phyloP scores from a whole-genome alignment of 208 protist genomes.

The Sergeia podlipaevii region DNA sequence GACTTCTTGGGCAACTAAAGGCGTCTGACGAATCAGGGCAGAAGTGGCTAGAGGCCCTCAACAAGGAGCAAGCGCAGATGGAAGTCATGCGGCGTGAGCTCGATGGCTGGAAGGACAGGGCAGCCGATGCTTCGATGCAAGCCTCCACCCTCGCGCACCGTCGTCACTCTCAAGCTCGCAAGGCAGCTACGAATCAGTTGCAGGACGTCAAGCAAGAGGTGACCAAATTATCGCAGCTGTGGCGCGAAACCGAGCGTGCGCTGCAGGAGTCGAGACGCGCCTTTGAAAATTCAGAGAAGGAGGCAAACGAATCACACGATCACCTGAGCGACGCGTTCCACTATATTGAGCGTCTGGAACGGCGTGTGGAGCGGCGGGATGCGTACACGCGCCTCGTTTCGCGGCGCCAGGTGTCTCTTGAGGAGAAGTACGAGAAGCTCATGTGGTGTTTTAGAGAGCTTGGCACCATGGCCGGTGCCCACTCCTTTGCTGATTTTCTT shows the following conservation, averaged over 20 bases:
- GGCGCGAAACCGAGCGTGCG: conserved; percentile 83
- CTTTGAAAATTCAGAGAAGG: conserved; percentile 79
- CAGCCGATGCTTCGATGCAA: conserved; percentile 15
- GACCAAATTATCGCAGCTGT: conserved; percentile 56
- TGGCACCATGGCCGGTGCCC: conserved; percentile 46
- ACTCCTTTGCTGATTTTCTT: conserved; percentile 78
- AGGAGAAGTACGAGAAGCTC: conserved; percentile 89
- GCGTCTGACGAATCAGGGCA: conserved; percentile 20
- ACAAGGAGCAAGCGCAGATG: conserved; percentile 34
- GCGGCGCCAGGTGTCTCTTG: conserved; percentile 48
- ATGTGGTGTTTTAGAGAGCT: conserved; percentile 82
- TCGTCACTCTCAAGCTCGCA: too few species aligned
- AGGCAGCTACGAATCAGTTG: conserved; percentile 27
- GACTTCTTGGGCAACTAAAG: conserved; percentile 36
- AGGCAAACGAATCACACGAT: conserved; percentile 61
- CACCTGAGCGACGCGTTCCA: conserved; percentile 79
- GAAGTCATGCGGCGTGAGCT: conserved; percentile 59
- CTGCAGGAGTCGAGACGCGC: conserved; percentile 69
- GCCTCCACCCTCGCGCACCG: too few species aligned
- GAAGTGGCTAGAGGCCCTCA: conserved; percentile 23
- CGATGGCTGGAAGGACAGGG: conserved; percentile 66
- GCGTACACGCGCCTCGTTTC: conserved; percentile 41
- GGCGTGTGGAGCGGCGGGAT: conserved; percentile 71
- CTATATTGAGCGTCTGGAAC: conserved; percentile 82
- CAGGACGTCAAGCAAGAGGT: conserved; percentile 56